These are phyloP conservation scores for Butyriboletus loyo DNA, from an alignment of 768 basidiomycete genomes.

Conservation along the genomic window DNA sequence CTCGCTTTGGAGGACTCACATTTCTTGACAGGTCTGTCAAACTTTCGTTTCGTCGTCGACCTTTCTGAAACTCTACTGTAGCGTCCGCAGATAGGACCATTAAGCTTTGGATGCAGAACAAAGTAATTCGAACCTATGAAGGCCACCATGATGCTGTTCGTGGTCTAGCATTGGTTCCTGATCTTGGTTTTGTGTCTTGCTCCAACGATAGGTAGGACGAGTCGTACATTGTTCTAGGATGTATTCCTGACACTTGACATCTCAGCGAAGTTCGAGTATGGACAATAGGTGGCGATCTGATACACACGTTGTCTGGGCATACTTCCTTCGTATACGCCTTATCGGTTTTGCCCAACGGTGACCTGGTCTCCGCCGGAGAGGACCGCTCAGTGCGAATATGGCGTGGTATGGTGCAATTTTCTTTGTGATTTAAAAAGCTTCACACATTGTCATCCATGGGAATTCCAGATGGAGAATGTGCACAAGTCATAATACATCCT, in stretches of 20 bases:
- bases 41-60: neutral
- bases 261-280: conserved; percentile 88
- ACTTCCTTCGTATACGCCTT: conserved; percentile 96
- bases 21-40: conserved; percentile 72
- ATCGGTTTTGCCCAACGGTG: conserved; percentile 75
- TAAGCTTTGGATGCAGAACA: conserved; percentile 80
- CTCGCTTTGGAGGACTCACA: conserved; percentile 72
- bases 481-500: conserved; percentile 88
- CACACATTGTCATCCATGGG: neutral
- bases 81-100: conserved; percentile 96
- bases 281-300: conserved; percentile 76
- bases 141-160: conserved; percentile 94
- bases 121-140: conserved; percentile 67
- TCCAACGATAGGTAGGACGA: conserved; percentile 82
- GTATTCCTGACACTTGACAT: neutral
- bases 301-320: conserved; percentile 85
- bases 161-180: conserved; percentile 72
- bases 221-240: neutral
- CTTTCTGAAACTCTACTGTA: conserved; percentile 29
- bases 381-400: conserved; percentile 92
- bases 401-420: conserved; percentile 56
- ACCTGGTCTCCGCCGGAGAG: conserved; percentile 88
- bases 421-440: neutral
- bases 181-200: conserved; percentile 92
- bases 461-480: conserved; percentile 74